Conservation (phyloP, 768 basidiomycete genomes). For the Mycena venus region DNA sequence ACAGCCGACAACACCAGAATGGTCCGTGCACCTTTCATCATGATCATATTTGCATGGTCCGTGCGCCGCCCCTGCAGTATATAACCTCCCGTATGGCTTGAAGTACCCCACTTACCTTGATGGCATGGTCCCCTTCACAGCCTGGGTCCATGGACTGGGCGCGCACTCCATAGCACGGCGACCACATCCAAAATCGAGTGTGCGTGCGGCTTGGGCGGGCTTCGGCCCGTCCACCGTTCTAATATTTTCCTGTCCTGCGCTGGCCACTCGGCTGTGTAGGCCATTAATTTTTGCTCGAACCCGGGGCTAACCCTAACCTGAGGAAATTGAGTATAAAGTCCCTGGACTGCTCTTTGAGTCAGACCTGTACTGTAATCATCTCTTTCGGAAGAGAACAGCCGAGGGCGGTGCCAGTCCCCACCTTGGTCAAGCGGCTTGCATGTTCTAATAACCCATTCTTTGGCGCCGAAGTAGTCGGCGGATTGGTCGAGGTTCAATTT, state of each 20-base stretch:
- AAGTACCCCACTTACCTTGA: slow-evolving; percentile 3
- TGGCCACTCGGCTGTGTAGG: slow-evolving; percentile 57
- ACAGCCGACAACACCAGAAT: too few species aligned
- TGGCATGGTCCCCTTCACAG: slow-evolving; percentile 17
- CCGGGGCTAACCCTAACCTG: slow-evolving; percentile 4
- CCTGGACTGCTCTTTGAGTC: too few species aligned
- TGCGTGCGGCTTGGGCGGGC: slow-evolving; percentile 13
- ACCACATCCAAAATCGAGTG: slow-evolving; percentile 65
- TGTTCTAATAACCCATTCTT: too few species aligned
- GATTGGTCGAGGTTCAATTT: too few species aligned
- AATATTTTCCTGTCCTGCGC: slow-evolving; percentile 46
- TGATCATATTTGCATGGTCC: slow-evolving; percentile 7
- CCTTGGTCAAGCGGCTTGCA: too few species aligned
- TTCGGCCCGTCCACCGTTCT: not conserved
- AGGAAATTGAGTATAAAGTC: slow-evolving; percentile 55
- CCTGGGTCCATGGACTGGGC: slow-evolving; percentile 15
- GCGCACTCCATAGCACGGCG: slow-evolving; percentile 64
- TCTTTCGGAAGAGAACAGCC: too few species aligned
- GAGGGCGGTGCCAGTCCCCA: too few species aligned
- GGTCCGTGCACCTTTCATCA: not conserved
- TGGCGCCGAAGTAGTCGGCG: too few species aligned
- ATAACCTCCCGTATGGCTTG: not conserved
- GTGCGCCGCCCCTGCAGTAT: slow-evolving; percentile 17
- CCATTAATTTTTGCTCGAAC: slow-evolving; percentile 30
- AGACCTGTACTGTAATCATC: too few species aligned